Percentiles rank a stretch among this genome's conserved stretches.
Evolutionary conservation across 2,329 filamentous ascomycete species (phyloP).

Genomic region (Penicillium hordei): DNA sequence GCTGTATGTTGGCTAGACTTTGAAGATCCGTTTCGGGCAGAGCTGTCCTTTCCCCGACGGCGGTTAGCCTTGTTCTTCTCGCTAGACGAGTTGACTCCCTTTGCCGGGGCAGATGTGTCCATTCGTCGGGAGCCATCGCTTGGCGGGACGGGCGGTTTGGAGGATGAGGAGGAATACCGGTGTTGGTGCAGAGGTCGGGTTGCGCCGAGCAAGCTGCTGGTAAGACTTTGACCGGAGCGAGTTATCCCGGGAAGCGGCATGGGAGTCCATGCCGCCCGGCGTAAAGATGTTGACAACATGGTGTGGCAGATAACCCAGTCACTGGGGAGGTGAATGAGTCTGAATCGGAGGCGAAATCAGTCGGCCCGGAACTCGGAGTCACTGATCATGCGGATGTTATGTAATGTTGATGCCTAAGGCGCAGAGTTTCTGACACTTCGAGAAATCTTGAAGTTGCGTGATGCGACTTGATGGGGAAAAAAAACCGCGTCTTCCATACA

Average conservation of each 20-base stretch:
- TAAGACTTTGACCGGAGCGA: constrained; percentile 34
- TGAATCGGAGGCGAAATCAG: constrained; percentile 39
- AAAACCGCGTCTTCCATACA: not conserved
- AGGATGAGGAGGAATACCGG: constrained; percentile 50
- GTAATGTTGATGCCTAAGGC: constrained; percentile 32
- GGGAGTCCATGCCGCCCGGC: constrained; percentile 44
- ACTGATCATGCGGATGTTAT: constrained; percentile 38
- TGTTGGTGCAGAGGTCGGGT: constrained; percentile 44
- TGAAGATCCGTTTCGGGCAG: constrained; percentile 32
- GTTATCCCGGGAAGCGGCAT: constrained; percentile 35
- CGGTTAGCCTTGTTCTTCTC: constrained; percentile 39
- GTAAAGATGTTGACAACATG: constrained; percentile 50
- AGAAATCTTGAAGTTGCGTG: not conserved
- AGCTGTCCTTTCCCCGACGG: constrained; percentile 39
- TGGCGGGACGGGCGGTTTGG: constrained; percentile 48
- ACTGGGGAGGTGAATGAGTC: constrained; percentile 27
- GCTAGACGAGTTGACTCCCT: constrained; percentile 39
- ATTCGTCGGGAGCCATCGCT: constrained; percentile 47
- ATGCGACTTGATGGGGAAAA: not conserved
- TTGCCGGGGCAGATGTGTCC: constrained; percentile 42
- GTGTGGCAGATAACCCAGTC: constrained; percentile 28
- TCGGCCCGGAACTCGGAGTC: constrained; percentile 31
- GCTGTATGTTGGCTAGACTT: constrained; percentile 41
- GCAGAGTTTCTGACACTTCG: not conserved
- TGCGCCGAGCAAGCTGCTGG: constrained; percentile 33